Percentiles rank a stretch among this genome's conserved stretches.
Evolutionary conservation across 106 monocot genomes (phyloP).

Genomic region (Gastrodia elata): DNA sequence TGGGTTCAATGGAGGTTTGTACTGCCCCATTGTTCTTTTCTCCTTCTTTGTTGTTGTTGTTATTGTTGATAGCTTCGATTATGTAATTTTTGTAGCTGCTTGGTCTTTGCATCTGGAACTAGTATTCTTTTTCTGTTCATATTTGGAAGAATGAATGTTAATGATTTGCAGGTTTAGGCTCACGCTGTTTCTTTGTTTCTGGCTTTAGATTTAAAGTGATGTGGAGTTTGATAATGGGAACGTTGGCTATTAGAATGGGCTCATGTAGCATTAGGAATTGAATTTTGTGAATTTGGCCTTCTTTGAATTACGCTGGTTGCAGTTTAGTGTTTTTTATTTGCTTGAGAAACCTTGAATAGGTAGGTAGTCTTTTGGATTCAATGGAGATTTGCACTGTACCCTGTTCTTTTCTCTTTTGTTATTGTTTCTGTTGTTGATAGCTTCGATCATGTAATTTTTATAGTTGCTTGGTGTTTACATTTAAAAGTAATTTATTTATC

Average conservation of each 20-base stretch:
- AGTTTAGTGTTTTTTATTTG: no score
- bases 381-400: neutral
- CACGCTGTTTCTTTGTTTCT: neutral
- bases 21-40: neutral
- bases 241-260: neutral
- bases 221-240: neutral
- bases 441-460: slow-evolving; percentile 1
- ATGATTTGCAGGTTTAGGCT: neutral
- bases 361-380: neutral
- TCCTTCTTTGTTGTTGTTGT: neutral
- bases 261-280: neutral
- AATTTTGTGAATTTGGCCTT: no score
- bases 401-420: neutral
- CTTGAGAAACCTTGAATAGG: no score
- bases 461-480: neutral
- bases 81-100: neutral
- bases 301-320: no score
- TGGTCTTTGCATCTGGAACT: neutral
- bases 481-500: neutral
- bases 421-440: no score
- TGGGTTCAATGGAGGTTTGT: neutral
- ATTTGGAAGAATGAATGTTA: slow-evolving; percentile 4
- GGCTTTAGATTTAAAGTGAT: neutral
- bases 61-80: no score
- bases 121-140: slow-evolving; percentile 5